phyloP scores from a whole-genome alignment of 2,329 filamentous ascomycete genomes.

The Sarocladium kiliense region DNA sequence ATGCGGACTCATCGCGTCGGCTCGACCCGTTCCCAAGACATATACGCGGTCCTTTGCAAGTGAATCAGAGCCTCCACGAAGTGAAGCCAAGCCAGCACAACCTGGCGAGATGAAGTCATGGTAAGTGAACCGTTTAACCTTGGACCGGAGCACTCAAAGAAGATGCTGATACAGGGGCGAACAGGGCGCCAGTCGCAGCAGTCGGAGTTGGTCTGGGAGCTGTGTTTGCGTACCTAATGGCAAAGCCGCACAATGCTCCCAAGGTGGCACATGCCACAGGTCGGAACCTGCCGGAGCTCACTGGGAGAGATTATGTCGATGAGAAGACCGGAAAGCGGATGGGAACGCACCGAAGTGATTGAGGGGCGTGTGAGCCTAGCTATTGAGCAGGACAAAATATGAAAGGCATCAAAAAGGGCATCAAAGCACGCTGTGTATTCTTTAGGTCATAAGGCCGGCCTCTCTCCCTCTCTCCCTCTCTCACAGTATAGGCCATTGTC shows the following conservation, averaged over 20 bases:
- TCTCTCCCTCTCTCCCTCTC: not conserved
- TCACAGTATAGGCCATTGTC: slow-evolving; percentile 5
- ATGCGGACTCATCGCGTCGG: not conserved
- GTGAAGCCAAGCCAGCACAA: not conserved
- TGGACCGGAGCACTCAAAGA: not conserved
- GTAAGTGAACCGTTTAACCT: not conserved
- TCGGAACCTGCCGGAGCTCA: slow-evolving; percentile 4
- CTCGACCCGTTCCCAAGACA: not conserved
- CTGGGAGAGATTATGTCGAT: not conserved
- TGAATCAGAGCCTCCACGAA: slow-evolving; percentile 1
- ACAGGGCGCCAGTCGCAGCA: slow-evolving; percentile 1
- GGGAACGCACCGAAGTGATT: not conserved
- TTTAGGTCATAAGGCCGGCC: not conserved
- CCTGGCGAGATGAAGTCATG: slow-evolving; percentile 2
- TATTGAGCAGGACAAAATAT: too few species aligned
- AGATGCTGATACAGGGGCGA: too few species aligned
- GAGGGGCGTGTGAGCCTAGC: not conserved
- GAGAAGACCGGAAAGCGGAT: slow-evolving; percentile 2
- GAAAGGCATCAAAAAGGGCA: not conserved
- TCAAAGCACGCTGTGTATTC: not conserved
- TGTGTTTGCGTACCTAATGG: slow-evolving; percentile 5
- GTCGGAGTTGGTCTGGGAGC: not conserved
- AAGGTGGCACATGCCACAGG: slow-evolving; percentile 1
- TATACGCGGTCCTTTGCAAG: not conserved
- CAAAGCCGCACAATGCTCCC: not conserved